These are phyloP conservation scores for Blastobotrys capitulatus DNA, from an alignment of 1,139 yeast species.

Conservation along the genomic window DNA sequence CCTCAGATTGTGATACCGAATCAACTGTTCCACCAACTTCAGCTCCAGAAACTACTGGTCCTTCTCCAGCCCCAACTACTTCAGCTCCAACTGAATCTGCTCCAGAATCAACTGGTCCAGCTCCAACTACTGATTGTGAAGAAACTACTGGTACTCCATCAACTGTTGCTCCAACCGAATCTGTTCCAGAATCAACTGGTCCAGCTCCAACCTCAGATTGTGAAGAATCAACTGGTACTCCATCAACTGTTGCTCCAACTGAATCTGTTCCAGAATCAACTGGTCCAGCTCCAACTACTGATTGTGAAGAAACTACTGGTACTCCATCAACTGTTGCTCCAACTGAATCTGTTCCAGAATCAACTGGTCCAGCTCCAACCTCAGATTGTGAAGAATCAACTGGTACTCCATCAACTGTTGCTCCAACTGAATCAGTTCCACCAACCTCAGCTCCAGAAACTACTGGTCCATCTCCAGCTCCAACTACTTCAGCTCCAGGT, in stretches of 20 bases:
- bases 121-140: constrained; percentile 1
- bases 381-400: constrained; percentile 1
- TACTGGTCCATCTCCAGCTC: constrained; percentile 7
- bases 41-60: neutral
- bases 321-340: constrained; percentile 10
- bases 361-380: constrained; percentile 10
- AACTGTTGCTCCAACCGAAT: constrained; percentile 5
- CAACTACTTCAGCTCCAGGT: constrained; percentile 1
- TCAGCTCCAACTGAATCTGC: constrained; percentile 8
- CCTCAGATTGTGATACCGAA: constrained; percentile 9
- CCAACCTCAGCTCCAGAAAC: constrained; percentile 1
- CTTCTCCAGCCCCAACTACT: constrained; percentile 9
- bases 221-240: constrained; percentile 6
- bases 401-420: constrained; percentile 4
- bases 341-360: constrained; percentile 9
- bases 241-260: constrained; percentile 8
- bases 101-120: constrained; percentile 8
- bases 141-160: neutral
- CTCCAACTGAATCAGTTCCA: constrained; percentile 8
- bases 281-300: constrained; percentile 3
- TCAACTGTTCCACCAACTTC: constrained; percentile 7
- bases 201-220: constrained; percentile 8
- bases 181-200: neutral
- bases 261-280: constrained; percentile 7
- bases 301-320: constrained; percentile 6